phyloP scores from a whole-genome alignment of 2,329 filamentous ascomycete species.

The Neopestalotiopsis sp. region DNA sequence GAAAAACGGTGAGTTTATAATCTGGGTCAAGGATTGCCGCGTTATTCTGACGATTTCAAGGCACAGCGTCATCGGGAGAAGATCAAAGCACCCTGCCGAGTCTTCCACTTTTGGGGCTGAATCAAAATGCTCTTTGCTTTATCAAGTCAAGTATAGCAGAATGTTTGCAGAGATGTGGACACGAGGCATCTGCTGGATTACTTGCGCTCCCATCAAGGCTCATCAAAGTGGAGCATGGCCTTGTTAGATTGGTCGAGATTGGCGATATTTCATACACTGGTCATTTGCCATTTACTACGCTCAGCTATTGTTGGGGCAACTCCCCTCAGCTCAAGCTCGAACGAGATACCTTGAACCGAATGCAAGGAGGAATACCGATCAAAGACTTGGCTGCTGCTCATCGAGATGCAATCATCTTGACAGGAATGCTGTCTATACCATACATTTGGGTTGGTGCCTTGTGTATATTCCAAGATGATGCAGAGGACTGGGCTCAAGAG shows the following conservation, averaged over 20 bases:
- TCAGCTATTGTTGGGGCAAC: neutral
- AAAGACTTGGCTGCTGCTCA: neutral
- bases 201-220: neutral
- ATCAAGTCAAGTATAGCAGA: neutral
- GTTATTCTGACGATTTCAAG: too few species aligned
- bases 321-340: neutral
- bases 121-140: neutral
- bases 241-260: neutral
- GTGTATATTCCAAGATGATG: neutral
- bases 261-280: neutral
- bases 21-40: too few species aligned
- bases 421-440: neutral
- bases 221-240: neutral
- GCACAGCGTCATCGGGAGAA: too few species aligned
- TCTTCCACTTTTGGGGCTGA: neutral
- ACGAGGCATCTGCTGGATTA: neutral
- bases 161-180: neutral
- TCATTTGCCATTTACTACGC: neutral
- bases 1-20: too few species aligned
- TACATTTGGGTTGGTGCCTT: neutral
- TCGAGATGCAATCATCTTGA: neutral
- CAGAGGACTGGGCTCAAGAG: neutral
- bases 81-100: too few species aligned
- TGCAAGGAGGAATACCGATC: neutral
- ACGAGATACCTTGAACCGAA: neutral